Evolutionary conservation across 140 eudicot species (phyloP).

Genomic region (Bidens hawaiensis): DNA sequence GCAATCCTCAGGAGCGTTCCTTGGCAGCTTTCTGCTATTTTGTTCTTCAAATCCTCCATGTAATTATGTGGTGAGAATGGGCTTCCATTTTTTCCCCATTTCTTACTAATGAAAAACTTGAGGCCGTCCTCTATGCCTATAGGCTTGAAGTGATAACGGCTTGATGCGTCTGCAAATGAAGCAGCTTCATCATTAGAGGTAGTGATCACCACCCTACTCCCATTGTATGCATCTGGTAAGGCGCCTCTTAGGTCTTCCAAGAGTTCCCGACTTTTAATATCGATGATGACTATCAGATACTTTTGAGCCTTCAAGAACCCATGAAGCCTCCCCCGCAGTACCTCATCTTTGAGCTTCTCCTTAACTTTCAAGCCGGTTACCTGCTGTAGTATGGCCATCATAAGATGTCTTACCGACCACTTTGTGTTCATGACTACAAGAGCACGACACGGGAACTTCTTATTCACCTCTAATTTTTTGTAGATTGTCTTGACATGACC

Average conservation of each 20-base stretch:
- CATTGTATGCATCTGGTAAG: slow-evolving; percentile 17
- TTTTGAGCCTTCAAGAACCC: slow-evolving; percentile 18
- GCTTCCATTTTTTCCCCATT: slow-evolving; percentile 15
- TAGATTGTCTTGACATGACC: slow-evolving; percentile 26
- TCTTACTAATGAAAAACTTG: slow-evolving; percentile 21
- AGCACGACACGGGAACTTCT: slow-evolving; percentile 12
- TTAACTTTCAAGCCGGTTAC: slow-evolving; percentile 5
- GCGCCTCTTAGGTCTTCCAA: slow-evolving; percentile 16
- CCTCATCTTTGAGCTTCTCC: slow-evolving; percentile 30
- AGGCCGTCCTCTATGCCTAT: slow-evolving; percentile 28
- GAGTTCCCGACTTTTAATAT: slow-evolving; percentile 9
- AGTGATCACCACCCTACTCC: slow-evolving; percentile 33
- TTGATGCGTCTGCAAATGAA: slow-evolving; percentile 19
- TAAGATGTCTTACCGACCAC: slow-evolving; percentile 21
- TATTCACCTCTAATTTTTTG: slow-evolving; percentile 21
- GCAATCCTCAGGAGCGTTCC: slow-evolving; percentile 23
- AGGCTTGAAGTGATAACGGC: slow-evolving; percentile 29
- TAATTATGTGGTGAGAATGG: slow-evolving; percentile 19
- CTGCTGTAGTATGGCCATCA: slow-evolving; percentile 24
- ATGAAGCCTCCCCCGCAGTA: slow-evolving; percentile 6
- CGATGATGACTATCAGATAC: slow-evolving; percentile 24
- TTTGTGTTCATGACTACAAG: background rate
- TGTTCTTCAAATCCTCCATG: slow-evolving; percentile 20
- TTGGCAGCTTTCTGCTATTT: slow-evolving; percentile 33
- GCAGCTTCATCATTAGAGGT: slow-evolving; percentile 24